These are phyloP conservation scores for Kazachstania viticola DNA, from an alignment of 805 yeast species.

Conservation along the genomic window DNA sequence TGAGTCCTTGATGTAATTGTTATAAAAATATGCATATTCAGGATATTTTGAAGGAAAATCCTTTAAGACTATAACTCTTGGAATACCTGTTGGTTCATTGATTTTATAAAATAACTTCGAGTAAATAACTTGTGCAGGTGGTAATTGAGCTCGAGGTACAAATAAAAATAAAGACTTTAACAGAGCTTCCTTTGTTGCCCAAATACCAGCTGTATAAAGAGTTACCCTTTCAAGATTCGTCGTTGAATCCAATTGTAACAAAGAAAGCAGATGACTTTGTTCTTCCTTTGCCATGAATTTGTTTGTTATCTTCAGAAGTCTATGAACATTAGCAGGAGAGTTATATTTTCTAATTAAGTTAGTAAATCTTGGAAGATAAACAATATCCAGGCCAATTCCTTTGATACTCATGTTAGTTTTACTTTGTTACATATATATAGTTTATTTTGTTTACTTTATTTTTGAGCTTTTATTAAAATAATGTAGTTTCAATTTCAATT, in stretches of 20 bases:
- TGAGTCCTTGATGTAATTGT: constrained; percentile 5
- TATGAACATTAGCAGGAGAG: neutral
- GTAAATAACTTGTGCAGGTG: constrained; percentile 22
- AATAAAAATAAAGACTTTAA: constrained; percentile 14
- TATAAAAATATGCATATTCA: constrained; percentile 6
- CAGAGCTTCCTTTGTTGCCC: constrained; percentile 24
- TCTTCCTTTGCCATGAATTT: constrained; percentile 23
- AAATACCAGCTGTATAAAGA: constrained; percentile 20
- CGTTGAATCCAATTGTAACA: neutral
- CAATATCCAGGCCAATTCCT: constrained; percentile 24
- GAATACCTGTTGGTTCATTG: constrained; percentile 9
- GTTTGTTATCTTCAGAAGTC: constrained; percentile 9
- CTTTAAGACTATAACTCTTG: constrained; percentile 9
- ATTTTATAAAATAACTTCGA: constrained; percentile 16
- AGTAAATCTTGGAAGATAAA: constrained; percentile 18
- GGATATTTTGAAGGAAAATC: constrained; percentile 1
- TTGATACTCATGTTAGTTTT: constrained; percentile 2
- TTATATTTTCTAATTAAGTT: constrained; percentile 10
- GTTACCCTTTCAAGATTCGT: neutral
- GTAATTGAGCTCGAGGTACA: constrained; percentile 8
- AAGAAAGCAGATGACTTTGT: constrained; percentile 4
- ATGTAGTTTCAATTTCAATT: constrained; percentile 4
- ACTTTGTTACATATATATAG: neutral
- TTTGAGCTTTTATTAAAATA: no score
- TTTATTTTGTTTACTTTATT: neutral